Conservation (phyloP, 352 stramenopile genomes). For the Globisporangium irregulare region DNA sequence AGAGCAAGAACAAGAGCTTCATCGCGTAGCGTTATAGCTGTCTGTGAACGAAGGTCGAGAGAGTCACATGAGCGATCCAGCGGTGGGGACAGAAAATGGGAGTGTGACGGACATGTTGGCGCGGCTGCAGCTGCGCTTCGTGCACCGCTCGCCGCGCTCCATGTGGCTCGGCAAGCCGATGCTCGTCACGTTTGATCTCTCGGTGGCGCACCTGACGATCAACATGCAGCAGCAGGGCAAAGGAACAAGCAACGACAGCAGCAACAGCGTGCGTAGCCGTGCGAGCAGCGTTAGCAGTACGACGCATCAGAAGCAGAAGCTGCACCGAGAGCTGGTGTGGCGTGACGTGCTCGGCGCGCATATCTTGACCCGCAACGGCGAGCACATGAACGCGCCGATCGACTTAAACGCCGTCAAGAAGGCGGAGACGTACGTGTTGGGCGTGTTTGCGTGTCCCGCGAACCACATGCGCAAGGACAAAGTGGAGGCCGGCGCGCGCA, state of each 20-base stretch:
- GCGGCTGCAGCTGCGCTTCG: conserved; percentile 18
- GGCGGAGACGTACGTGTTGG: conserved; percentile 34
- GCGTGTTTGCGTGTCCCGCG: conserved; percentile 42
- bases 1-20: background rate
- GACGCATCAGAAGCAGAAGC: background rate
- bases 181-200: conserved; percentile 11
- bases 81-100: background rate
- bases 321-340: conserved; percentile 34
- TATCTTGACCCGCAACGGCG: conserved; percentile 40
- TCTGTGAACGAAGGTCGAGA: background rate
- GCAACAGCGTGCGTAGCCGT: background rate
- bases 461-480: conserved; percentile 21
- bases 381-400: conserved; percentile 27
- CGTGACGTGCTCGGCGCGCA: conserved; percentile 52
- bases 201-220: conserved; percentile 10
- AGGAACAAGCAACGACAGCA: background rate
- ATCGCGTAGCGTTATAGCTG: background rate
- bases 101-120: conserved; percentile 10
- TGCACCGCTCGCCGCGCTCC: conserved; percentile 16
- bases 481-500: conserved; percentile 19
- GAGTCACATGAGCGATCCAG: background rate
- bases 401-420: conserved; percentile 12
- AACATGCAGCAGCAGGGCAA: conserved; percentile 10
- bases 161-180: conserved; percentile 18
- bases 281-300: background rate